A percentile compares a stretch with the other conserved stretches of the same genome.
These are phyloP conservation scores for Suhomyces sp. DNA, from an alignment of 805 yeast genomes.

Conservation along the genomic window DNA sequence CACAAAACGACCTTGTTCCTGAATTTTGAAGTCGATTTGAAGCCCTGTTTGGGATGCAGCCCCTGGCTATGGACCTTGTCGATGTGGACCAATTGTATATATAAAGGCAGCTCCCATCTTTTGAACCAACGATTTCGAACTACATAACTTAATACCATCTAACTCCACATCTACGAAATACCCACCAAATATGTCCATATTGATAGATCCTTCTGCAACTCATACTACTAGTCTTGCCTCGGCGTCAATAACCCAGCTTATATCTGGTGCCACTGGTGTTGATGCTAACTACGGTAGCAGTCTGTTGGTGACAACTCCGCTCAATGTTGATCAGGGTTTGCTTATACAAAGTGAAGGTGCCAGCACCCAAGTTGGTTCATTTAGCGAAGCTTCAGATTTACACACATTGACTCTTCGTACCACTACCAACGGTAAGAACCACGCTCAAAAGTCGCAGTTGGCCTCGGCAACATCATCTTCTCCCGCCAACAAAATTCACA, in stretches of 20 bases:
- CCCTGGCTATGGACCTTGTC: neutral
- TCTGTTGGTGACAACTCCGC: neutral
- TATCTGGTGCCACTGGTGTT: constrained; percentile 1
- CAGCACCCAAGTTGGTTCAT: constrained; percentile 8
- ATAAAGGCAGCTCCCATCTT: neutral
- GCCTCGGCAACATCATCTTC: constrained; percentile 3
- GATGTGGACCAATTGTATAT: neutral
- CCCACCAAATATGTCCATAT: constrained; percentile 8
- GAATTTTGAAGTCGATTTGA: constrained; percentile 4
- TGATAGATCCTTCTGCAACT: constrained; percentile 8
- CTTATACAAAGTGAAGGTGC: constrained; percentile 9
- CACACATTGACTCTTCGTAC: constrained; percentile 10
- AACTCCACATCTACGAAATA: neutral
- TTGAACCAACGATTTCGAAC: neutral
- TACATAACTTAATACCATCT: neutral
- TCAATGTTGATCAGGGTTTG: constrained; percentile 1
- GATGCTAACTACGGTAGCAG: neutral
- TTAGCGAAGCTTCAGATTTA: constrained; percentile 7
- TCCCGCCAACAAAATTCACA: constrained; percentile 3
- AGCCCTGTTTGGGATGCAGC: constrained; percentile 3
- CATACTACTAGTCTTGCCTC: constrained; percentile 6
- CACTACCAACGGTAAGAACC: neutral
- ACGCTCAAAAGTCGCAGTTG: constrained; percentile 2
- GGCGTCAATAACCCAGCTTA: constrained; percentile 10
- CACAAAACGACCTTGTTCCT: constrained; percentile 1